Conservation (phyloP, 176 grass and related monocot species). For the Musa acuminata region DNA sequence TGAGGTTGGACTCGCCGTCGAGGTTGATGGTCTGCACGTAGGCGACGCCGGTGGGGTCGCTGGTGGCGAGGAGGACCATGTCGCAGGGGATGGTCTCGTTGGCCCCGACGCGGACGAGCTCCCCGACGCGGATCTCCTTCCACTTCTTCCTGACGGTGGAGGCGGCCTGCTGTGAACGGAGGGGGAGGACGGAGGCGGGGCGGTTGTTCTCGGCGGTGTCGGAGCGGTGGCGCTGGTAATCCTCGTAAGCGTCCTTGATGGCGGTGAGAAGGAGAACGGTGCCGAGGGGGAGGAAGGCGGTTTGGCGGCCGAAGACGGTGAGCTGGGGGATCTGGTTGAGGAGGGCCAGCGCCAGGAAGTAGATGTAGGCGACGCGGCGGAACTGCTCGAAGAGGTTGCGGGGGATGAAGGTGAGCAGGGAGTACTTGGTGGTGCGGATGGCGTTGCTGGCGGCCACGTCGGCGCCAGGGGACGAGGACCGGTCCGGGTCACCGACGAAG, state of each 20-base stretch:
- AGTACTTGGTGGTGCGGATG: conserved; percentile 68
- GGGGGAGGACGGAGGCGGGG: conserved; percentile 33
- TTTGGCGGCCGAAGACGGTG: conserved; percentile 57
- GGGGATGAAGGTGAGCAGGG: conserved; percentile 61
- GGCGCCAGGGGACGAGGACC: not conserved
- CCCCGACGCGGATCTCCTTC: conserved; percentile 70
- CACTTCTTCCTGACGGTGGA: conserved; percentile 22
- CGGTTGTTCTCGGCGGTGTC: conserved; percentile 69
- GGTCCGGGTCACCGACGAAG: conserved; percentile 24
- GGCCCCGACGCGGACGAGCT: conserved; percentile 47
- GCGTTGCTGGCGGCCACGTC: conserved; percentile 21
- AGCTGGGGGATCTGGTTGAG: conserved; percentile 88
- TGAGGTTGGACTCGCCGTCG: conserved; percentile 85
- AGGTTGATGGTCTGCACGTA: conserved; percentile 90
- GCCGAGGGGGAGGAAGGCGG: conserved; percentile 59
- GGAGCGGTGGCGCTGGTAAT: conserved; percentile 70
- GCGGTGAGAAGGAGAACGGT: conserved; percentile 78
- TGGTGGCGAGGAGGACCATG: conserved; percentile 66
- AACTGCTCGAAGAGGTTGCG: conserved; percentile 93
- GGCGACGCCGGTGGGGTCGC: conserved; percentile 60
- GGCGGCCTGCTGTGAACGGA: conserved; percentile 27
- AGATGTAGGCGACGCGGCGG: conserved; percentile 76
- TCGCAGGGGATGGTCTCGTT: conserved; percentile 57
- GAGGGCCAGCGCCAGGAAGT: conserved; percentile 78
- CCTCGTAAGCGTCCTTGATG: conserved; percentile 92